Percentiles rank a stretch among this genome's conserved stretches.
These are phyloP conservation scores for Dioscorea alata DNA, from an alignment of 106 monocot species.

Conservation along the genomic window DNA sequence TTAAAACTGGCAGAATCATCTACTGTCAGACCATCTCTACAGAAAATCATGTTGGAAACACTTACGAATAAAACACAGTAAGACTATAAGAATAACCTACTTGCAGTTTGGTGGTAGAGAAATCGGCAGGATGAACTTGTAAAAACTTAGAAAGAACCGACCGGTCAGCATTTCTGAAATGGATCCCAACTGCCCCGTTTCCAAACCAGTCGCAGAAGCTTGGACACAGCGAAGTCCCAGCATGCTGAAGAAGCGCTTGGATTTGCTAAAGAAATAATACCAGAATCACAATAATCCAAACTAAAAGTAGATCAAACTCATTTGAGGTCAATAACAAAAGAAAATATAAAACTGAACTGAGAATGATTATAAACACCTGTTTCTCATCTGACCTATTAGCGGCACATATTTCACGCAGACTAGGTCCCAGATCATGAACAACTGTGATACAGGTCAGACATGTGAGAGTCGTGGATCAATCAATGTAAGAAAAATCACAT, in stretches of 20 bases:
- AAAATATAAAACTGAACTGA: background rate
- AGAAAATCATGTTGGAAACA: background rate
- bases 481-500: too few relatives aligned
- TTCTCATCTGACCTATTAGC: conserved; percentile 90
- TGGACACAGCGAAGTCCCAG: conserved; percentile 78
- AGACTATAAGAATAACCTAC: conserved; percentile 15
- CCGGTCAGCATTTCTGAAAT: conserved; percentile 69
- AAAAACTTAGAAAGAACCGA: conserved; percentile 84
- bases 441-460: conserved; percentile 21
- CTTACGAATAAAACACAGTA: too few relatives aligned
- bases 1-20: too few relatives aligned
- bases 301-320: background rate
- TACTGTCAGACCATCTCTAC: background rate
- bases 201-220: conserved; percentile 86
- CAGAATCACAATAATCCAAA: background rate
- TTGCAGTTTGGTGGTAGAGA: conserved; percentile 85
- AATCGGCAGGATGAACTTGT: conserved; percentile 74
- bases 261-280: conserved; percentile 64
- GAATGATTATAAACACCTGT: conserved; percentile 34
- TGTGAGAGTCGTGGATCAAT: too few relatives aligned
- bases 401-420: conserved; percentile 83
- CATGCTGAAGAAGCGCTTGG: conserved; percentile 68
- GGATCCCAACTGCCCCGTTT: conserved; percentile 23
- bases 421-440: conserved; percentile 56
- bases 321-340: background rate